A percentile compares a stretch with the other conserved stretches of the same genome.
Conservation (phyloP, 768 basidiomycete genomes). For the Boletus coccyginus region DNA sequence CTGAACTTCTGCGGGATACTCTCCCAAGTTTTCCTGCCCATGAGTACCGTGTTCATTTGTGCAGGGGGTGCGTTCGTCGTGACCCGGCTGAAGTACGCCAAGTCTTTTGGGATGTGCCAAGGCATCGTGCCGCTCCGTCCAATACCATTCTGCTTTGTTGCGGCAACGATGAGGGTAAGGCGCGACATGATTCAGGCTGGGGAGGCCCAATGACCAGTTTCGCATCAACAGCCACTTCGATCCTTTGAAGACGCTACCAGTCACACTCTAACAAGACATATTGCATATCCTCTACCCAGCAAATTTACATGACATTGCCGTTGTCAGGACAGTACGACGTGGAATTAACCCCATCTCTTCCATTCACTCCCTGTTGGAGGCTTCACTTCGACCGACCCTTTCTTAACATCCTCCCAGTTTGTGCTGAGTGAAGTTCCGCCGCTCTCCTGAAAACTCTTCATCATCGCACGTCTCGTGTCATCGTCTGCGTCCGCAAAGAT, state of each 20-base stretch:
- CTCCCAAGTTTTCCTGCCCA: conserved; percentile 99
- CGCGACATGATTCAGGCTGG: conserved; percentile 44
- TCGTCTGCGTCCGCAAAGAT: conserved; percentile 90
- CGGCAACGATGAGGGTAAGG: conserved; percentile 92
- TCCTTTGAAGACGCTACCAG: too few species aligned
- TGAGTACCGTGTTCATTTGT: conserved; percentile 73
- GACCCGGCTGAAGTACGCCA: conserved; percentile 88
- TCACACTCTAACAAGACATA: too few species aligned
- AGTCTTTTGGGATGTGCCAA: conserved; percentile 86
- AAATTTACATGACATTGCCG: not conserved
- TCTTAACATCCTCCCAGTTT: conserved; percentile 88
- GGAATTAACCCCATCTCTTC: conserved; percentile 65
- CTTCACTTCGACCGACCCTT: conserved; percentile 67
- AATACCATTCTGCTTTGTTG: conserved; percentile 84
- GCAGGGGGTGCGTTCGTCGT: conserved; percentile 59
- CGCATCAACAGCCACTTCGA: too few species aligned
- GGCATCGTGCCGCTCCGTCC: conserved; percentile 74
- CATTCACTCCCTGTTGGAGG: conserved; percentile 84
- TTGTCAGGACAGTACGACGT: not conserved
- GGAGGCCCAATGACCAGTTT: not conserved
- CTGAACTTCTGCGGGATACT: conserved; percentile 85
- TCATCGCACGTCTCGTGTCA: conserved; percentile 91
- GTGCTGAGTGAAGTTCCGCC: conserved; percentile 95
- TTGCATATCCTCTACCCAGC: not conserved
- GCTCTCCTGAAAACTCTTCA: conserved; percentile 96